phyloP scores from a whole-genome alignment of 768 basidiomycete species.

The Podaxis carcinomalis region DNA sequence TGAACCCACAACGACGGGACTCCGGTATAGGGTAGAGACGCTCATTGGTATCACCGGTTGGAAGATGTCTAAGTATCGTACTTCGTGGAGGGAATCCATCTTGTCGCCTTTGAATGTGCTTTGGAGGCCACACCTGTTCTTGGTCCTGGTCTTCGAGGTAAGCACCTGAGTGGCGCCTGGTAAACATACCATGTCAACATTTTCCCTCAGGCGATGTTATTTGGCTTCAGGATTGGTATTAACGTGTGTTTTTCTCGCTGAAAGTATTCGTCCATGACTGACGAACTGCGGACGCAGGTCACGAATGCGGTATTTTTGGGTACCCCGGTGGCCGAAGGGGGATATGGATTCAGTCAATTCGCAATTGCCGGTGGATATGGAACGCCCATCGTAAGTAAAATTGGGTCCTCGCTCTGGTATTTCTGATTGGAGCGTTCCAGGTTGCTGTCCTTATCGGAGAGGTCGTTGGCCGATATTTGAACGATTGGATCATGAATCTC shows the following conservation, averaged over 20 bases:
- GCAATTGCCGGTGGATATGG: conserved; percentile 10
- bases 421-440: conserved; percentile 25
- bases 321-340: neutral
- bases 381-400: conserved; percentile 1
- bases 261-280: neutral
- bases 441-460: conserved; percentile 34
- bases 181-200: conserved; percentile 47
- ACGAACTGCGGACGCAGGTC: conserved; percentile 35
- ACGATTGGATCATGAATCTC: conserved; percentile 28
- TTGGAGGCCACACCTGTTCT: conserved; percentile 45
- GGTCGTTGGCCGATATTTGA: conserved; percentile 29
- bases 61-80: conserved; percentile 34
- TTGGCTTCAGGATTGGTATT: conserved; percentile 30
- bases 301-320: conserved; percentile 22
- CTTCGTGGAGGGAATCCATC: neutral
- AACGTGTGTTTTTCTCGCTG: conserved; percentile 21
- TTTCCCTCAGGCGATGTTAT: conserved; percentile 41
- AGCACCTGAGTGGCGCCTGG: conserved; percentile 43
- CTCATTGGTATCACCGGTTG: conserved; percentile 49
- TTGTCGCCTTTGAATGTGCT: conserved; percentile 45
- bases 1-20: conserved; percentile 26
- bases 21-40: conserved; percentile 46
- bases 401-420: conserved; percentile 20
- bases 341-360: conserved; percentile 7
- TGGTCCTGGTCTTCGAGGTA: conserved; percentile 44